Conservation (phyloP, 2,329 filamentous ascomycete species). For the Epichloe sibirici region DNA sequence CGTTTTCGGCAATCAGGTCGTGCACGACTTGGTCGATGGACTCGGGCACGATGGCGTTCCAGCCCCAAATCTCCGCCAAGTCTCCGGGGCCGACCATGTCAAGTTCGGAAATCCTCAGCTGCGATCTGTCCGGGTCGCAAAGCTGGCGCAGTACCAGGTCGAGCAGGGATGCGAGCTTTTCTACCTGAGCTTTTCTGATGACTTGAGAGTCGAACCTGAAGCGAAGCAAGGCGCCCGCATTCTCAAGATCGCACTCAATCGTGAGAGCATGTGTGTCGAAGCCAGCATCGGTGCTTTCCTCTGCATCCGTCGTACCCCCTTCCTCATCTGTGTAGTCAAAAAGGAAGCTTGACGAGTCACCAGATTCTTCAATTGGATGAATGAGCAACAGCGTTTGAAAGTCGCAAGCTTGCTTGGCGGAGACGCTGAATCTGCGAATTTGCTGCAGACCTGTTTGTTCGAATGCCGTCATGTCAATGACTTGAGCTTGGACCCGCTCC, state of each 20-base stretch:
- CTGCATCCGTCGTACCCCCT: not conserved
- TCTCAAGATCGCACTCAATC: slow-evolving; percentile 1
- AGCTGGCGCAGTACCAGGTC: slow-evolving; percentile 1
- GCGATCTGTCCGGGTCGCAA: not conserved
- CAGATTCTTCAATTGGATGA: slow-evolving; percentile 6
- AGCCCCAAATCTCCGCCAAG: slow-evolving; percentile 7
- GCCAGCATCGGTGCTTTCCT: not conserved
- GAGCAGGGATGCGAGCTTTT: not conserved
- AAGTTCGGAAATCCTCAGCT: not conserved
- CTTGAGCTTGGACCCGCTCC: slow-evolving; percentile 14
- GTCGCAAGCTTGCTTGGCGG: slow-evolving; percentile 1
- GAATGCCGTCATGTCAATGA: slow-evolving; percentile 1
- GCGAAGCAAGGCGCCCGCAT: not conserved
- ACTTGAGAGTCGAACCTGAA: slow-evolving; percentile 2
- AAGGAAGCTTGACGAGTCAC: not conserved
- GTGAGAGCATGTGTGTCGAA: slow-evolving; percentile 4
- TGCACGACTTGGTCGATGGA: slow-evolving; percentile 10
- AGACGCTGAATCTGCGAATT: not conserved
- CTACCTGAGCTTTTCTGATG: not conserved
- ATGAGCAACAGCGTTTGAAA: slow-evolving; percentile 9
- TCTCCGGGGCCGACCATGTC: not conserved
- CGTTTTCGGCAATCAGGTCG: slow-evolving; percentile 9
- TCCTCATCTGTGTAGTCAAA: not conserved
- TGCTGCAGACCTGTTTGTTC: slow-evolving; percentile 4
- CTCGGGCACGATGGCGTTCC: slow-evolving; percentile 9